These are phyloP conservation scores for Pythium periplocum DNA, from an alignment of 352 stramenopile genomes.

Conservation along the genomic window DNA sequence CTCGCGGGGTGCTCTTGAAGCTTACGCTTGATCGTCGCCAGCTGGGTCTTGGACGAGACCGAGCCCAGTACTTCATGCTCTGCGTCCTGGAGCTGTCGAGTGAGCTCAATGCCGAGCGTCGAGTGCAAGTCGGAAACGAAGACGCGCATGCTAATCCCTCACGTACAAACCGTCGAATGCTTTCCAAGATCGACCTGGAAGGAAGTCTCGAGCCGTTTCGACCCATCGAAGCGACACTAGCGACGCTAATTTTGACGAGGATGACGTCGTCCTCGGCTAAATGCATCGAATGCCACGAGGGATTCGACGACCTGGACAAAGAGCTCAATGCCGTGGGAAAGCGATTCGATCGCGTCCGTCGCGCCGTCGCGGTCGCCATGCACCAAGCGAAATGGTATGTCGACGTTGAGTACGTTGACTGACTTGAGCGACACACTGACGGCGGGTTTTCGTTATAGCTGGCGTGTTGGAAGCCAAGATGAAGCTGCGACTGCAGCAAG, in stretches of 20 bases:
- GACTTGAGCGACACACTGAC: too few species aligned
- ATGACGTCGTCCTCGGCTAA: too few species aligned
- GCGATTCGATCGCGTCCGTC: slow-evolving; percentile 12
- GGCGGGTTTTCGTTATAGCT: slow-evolving; percentile 13
- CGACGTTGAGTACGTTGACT: background rate
- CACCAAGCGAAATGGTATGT: slow-evolving; percentile 51
- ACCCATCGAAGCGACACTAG: too few species aligned
- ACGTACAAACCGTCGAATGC: too few species aligned
- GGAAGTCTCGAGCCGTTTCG: too few species aligned
- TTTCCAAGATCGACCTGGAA: too few species aligned
- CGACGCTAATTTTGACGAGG: too few species aligned
- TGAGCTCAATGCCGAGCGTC: slow-evolving; percentile 47
- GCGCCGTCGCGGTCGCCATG: slow-evolving; percentile 17
- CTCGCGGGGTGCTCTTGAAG: slow-evolving; percentile 54
- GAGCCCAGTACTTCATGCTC: slow-evolving; percentile 68
- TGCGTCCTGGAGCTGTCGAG: slow-evolving; percentile 47
- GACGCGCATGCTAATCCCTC: slow-evolving; percentile 39
- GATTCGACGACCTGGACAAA: too few species aligned
- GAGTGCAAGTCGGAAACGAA: slow-evolving; percentile 71
- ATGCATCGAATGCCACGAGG: too few species aligned
- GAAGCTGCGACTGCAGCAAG: slow-evolving; percentile 47
- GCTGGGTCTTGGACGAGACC: slow-evolving; percentile 36
- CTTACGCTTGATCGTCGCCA: slow-evolving; percentile 38
- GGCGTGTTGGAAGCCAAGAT: slow-evolving; percentile 68
- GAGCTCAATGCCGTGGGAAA: slow-evolving; percentile 26